phyloP scores from a whole-genome alignment of 2,329 filamentous ascomycete genomes.

The Mycosphaerella sp. region DNA sequence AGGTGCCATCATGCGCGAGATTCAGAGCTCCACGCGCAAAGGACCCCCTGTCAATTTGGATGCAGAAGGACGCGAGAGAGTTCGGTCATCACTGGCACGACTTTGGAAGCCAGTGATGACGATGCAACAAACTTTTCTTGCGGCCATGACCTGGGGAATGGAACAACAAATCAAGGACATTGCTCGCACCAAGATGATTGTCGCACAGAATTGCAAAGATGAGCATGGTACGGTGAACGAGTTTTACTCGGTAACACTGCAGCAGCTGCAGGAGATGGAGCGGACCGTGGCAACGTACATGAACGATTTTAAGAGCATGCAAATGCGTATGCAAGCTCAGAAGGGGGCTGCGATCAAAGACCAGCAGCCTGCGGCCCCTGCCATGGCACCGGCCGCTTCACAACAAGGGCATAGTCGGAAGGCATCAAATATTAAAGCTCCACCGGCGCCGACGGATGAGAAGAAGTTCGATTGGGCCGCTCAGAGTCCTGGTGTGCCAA shows the following conservation, averaged over 20 bases:
- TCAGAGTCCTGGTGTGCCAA: slow-evolving; percentile 48
- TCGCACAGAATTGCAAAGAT: slow-evolving; percentile 26
- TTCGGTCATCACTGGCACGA: slow-evolving; percentile 23
- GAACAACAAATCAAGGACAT: slow-evolving; percentile 22
- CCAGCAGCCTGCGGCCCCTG: slow-evolving; percentile 13
- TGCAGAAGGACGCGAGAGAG: slow-evolving; percentile 15
- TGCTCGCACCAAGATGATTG: slow-evolving; percentile 25
- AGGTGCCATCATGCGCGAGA: slow-evolving; percentile 19
- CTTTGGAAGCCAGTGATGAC: slow-evolving; percentile 24
- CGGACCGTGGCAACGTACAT: slow-evolving; percentile 23
- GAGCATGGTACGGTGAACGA: slow-evolving; percentile 25
- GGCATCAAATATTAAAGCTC: slow-evolving; percentile 25
- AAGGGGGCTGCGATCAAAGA: slow-evolving; percentile 16
- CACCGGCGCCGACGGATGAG: slow-evolving; percentile 32
- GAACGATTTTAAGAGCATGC: slow-evolving; percentile 24
- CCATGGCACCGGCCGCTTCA: slow-evolving; percentile 19
- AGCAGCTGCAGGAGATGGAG: slow-evolving; percentile 26
- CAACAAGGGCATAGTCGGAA: slow-evolving; percentile 25
- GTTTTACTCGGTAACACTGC: slow-evolving; percentile 25
- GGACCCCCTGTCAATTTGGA: slow-evolving; percentile 26
- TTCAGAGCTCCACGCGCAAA: slow-evolving; percentile 22
- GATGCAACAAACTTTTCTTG: slow-evolving; percentile 22
- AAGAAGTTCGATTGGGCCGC: slow-evolving; percentile 31
- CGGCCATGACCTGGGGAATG: slow-evolving; percentile 20
- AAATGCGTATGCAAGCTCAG: slow-evolving; percentile 11